Evolutionary conservation across 2,329 filamentous ascomycete species (phyloP).

Genomic region (Botrytis sinoallii): DNA sequence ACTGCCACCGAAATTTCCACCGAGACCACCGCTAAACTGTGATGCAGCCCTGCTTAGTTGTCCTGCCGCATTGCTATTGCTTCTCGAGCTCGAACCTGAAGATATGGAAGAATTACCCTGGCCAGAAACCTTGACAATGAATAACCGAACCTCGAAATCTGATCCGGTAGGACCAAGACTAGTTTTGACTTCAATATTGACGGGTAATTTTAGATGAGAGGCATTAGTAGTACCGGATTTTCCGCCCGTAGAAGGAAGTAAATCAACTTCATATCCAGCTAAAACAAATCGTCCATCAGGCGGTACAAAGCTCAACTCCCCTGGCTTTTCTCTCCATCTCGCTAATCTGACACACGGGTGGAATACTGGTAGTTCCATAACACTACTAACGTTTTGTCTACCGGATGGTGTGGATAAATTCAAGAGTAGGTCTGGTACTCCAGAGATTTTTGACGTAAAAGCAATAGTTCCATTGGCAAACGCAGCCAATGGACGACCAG

Average conservation of each 20-base stretch:
- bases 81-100: constrained; percentile 41
- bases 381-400: constrained; percentile 68
- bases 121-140: constrained; percentile 64
- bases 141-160: constrained; percentile 85
- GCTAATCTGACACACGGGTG: constrained; percentile 90
- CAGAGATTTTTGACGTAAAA: constrained; percentile 92
- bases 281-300: constrained; percentile 93
- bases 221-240: constrained; percentile 53
- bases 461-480: constrained; percentile 89
- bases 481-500: constrained; percentile 80
- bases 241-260: constrained; percentile 68
- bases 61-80: constrained; percentile 36
- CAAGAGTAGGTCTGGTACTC: constrained; percentile 84
- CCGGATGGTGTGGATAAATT: constrained; percentile 77
- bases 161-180: constrained; percentile 69
- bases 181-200: constrained; percentile 77
- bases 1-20: constrained; percentile 41
- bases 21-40: constrained; percentile 44
- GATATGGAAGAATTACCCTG: constrained; percentile 39
- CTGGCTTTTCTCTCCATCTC: constrained; percentile 84
- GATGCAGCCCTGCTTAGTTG: constrained; percentile 43
- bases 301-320: constrained; percentile 92
- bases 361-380: constrained; percentile 88
- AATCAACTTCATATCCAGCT: constrained; percentile 89
- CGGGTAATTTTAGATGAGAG: constrained; percentile 71